These are phyloP conservation scores for Agaricales sp. DNA, from an alignment of 1,284 basidiomycete genomes.

Conservation along the genomic window DNA sequence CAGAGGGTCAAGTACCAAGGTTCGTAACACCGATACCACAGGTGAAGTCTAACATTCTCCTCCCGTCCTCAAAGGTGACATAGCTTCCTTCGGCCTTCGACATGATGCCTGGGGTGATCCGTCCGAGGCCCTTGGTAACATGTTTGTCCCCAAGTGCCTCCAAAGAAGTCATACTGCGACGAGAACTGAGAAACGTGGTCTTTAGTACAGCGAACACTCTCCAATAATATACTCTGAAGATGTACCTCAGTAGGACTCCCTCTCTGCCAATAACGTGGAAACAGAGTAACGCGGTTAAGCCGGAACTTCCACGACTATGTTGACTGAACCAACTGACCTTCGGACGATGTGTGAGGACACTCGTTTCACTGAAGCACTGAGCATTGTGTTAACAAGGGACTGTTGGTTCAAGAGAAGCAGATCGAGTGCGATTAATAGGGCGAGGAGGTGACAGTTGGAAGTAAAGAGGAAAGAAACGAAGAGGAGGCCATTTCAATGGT, in stretches of 20 bases:
- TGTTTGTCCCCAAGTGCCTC: neutral
- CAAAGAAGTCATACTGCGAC: neutral
- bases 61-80: constrained; percentile 63
- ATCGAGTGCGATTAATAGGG: too few species aligned
- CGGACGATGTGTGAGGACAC: neutral
- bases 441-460: neutral
- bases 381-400: neutral
- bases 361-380: neutral
- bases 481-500: neutral
- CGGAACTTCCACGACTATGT: neutral
- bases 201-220: too few species aligned
- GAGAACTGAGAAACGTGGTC: too few species aligned
- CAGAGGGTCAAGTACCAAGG: constrained; percentile 39
- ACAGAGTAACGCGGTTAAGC: too few species aligned
- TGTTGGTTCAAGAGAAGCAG: neutral
- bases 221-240: too few species aligned
- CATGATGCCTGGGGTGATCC: constrained; percentile 42
- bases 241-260: neutral
- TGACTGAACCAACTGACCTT: neutral
- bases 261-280: neutral
- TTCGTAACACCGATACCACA: constrained; percentile 80
- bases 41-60: constrained; percentile 73
- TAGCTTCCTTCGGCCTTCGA: constrained; percentile 71
- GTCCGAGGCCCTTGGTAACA: neutral
- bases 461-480: neutral